phyloP scores from a whole-genome alignment of 768 basidiomycete genomes.

The Hygrocybe punicea region DNA sequence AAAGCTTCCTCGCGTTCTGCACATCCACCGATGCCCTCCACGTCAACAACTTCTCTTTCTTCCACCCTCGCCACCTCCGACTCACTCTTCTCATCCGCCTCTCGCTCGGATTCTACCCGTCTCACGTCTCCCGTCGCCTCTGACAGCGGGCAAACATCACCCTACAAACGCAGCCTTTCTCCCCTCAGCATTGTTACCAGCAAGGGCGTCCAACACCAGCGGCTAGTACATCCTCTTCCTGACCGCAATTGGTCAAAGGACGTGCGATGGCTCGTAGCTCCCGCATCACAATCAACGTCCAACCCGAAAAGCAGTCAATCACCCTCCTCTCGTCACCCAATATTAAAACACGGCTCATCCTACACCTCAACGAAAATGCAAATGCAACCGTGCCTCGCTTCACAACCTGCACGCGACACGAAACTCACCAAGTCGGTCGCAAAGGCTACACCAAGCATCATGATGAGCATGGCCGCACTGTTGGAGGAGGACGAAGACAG shows the following conservation, averaged over 20 bases:
- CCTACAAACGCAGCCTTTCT: constrained; percentile 14
- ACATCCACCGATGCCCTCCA: constrained; percentile 18
- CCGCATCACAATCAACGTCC: constrained; percentile 7
- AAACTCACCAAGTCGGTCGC: neutral
- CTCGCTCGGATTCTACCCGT: constrained; percentile 38
- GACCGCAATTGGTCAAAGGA: constrained; percentile 68
- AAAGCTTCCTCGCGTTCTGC: constrained; percentile 22
- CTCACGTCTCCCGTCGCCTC: constrained; percentile 35
- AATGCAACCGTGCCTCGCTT: neutral
- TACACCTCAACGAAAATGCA: neutral
- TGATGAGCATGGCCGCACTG: constrained; percentile 52
- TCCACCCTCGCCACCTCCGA: constrained; percentile 32
- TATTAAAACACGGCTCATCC: constrained; percentile 4
- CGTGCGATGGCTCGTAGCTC: constrained; percentile 56
- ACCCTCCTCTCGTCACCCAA: no score
- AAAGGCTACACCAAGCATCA: constrained; percentile 40
- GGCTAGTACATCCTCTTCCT: constrained; percentile 33
- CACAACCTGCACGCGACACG: neutral
- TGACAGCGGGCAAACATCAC: constrained; percentile 26
- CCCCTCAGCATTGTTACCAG: constrained; percentile 12
- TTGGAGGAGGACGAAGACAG: constrained; percentile 52
- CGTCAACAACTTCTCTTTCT: constrained; percentile 36
- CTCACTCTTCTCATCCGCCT: constrained; percentile 8
- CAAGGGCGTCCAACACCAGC: constrained; percentile 17
- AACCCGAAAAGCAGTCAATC: neutral